phyloP scores from a whole-genome alignment of 2,329 filamentous ascomycete species.

The Colletotrichum phormii region DNA sequence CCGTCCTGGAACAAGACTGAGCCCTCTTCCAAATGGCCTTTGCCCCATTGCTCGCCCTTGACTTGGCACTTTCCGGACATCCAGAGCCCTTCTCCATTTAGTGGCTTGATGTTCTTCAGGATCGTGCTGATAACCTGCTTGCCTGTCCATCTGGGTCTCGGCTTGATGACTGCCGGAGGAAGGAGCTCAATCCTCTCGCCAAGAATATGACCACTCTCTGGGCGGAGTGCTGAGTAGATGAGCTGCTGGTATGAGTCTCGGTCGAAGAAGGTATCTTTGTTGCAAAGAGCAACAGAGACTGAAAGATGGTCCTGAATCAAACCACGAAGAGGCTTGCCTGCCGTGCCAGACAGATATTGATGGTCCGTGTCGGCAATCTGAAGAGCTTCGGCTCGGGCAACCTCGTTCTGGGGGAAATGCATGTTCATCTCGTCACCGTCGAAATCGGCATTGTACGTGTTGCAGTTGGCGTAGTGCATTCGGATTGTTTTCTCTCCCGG shows the following conservation, averaged over 20 bases:
- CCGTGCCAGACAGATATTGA: slow-evolving; percentile 94
- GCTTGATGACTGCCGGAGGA: slow-evolving; percentile 84
- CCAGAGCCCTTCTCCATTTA: slow-evolving; percentile 79
- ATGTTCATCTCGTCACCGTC: slow-evolving; percentile 99
- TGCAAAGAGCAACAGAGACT: slow-evolving; percentile 91
- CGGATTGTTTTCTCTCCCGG: slow-evolving; percentile 97
- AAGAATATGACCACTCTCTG: slow-evolving; percentile 89
- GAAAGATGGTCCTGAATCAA: slow-evolving; percentile 99
- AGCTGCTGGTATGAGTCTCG: slow-evolving; percentile 91
- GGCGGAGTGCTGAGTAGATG: slow-evolving; percentile 89
- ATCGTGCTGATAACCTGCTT: slow-evolving; percentile 97
- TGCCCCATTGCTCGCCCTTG: slow-evolving; percentile 82
- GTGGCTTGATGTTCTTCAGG: slow-evolving; percentile 88
- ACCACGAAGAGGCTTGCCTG: slow-evolving; percentile 92
- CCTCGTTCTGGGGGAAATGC: slow-evolving; percentile 98
- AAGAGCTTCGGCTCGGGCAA: slow-evolving; percentile 91
- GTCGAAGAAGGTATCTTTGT: slow-evolving; percentile 90
- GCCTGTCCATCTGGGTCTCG: slow-evolving; percentile 87
- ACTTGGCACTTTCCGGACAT: slow-evolving; percentile 85
- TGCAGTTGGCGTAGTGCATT: slow-evolving; percentile 99
- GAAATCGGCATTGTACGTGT: slow-evolving; percentile 99
- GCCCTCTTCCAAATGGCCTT: slow-evolving; percentile 77
- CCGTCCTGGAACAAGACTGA: slow-evolving; percentile 86
- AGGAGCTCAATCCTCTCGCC: slow-evolving; percentile 85
- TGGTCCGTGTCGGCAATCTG: slow-evolving; percentile 97